Conservation (phyloP, 176 grass and related monocot genomes). For the Triticum turgidum region DNA sequence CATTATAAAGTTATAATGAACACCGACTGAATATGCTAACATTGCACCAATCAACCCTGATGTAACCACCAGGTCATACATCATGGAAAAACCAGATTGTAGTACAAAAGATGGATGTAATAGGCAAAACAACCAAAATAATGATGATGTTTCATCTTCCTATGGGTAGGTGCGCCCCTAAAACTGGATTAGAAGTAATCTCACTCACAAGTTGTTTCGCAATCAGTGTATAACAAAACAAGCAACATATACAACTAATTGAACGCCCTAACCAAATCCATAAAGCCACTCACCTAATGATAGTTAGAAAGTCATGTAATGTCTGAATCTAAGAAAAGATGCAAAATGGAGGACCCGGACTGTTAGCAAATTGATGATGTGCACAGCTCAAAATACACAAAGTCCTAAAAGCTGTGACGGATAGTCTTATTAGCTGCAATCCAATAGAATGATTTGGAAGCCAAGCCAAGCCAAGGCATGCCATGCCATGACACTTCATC, state of each 20-base stretch:
- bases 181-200: conserved; percentile 27
- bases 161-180: neutral
- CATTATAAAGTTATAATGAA: conserved; percentile 18
- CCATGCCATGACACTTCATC: conserved; percentile 26
- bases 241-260: neutral
- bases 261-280: conserved; percentile 14
- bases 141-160: neutral
- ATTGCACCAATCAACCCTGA: conserved; percentile 21
- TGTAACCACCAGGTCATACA: conserved; percentile 14
- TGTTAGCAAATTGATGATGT: conserved; percentile 4
- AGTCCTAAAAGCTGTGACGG: neutral
- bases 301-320: neutral
- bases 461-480: conserved; percentile 24
- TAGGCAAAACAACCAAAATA: neutral
- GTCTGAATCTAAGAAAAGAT: conserved; percentile 16
- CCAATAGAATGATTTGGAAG: conserved; percentile 27
- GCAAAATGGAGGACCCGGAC: neutral
- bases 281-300: neutral
- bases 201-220: neutral
- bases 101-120: conserved; percentile 2
- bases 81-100: neutral
- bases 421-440: neutral
- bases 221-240: neutral
- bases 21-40: conserved; percentile 24
- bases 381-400: neutral